A percentile compares a stretch with the other conserved stretches of the same genome.
These are phyloP conservation scores for Yarrowia sp. DNA, from an alignment of 805 yeast species.

Conservation along the genomic window DNA sequence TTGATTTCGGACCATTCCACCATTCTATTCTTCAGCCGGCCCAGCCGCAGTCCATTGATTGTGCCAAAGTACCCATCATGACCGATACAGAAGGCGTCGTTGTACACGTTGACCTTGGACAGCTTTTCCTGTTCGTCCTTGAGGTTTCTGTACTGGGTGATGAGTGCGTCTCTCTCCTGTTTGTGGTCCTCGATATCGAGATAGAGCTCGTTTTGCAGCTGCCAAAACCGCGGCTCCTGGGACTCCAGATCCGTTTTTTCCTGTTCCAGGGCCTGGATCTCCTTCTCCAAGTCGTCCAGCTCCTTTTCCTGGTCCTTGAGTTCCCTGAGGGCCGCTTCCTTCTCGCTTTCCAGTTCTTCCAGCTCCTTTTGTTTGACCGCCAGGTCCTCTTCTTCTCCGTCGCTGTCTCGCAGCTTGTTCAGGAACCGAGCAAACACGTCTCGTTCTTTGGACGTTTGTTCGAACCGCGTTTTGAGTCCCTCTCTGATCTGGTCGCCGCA, in stretches of 20 bases:
- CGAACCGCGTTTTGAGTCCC: constrained; percentile 71
- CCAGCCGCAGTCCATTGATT: constrained; percentile 85
- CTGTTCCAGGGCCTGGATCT: constrained; percentile 47
- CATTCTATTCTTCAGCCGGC: constrained; percentile 62
- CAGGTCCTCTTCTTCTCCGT: constrained; percentile 55
- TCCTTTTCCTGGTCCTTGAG: constrained; percentile 58
- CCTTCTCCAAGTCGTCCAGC: constrained; percentile 55
- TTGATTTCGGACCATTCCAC: constrained; percentile 92
- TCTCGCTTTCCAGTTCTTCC: constrained; percentile 51
- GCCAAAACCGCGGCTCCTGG: constrained; percentile 48
- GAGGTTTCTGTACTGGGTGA: constrained; percentile 67
- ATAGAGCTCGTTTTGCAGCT: constrained; percentile 62
- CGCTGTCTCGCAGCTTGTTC: constrained; percentile 64
- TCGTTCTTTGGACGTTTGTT: constrained; percentile 75
- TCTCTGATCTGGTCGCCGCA: constrained; percentile 74
- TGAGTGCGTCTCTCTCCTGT: constrained; percentile 66
- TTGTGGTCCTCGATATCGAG: constrained; percentile 59
- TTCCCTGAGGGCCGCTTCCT: constrained; percentile 52
- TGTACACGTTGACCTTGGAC: constrained; percentile 79
- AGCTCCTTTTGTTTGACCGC: constrained; percentile 57
- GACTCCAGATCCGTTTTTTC: constrained; percentile 54
- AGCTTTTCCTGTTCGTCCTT: constrained; percentile 71
- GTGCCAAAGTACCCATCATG: constrained; percentile 86
- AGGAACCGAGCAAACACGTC: constrained; percentile 78
- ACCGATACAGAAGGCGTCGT: constrained; percentile 81